Evolutionary conservation across 768 basidiomycete species (phyloP).

Genomic region (Rickenella mellea): DNA sequence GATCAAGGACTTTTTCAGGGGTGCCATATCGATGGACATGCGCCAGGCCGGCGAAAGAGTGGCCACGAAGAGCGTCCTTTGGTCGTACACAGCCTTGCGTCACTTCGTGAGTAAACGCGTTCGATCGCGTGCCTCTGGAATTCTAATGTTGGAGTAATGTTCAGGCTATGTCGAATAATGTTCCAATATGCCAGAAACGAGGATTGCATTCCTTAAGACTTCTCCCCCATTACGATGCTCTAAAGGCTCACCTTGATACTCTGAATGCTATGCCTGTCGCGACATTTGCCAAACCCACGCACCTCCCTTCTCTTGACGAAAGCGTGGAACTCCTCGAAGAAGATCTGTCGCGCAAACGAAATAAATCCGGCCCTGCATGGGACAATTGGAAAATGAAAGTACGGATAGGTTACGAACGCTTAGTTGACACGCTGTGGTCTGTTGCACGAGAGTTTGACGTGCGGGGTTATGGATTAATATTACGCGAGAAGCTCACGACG

Average conservation of each 20-base stretch:
- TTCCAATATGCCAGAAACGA: constrained; percentile 51
- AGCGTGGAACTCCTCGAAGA: constrained; percentile 44
- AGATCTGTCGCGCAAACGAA: constrained; percentile 5
- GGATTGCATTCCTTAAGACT: constrained; percentile 62
- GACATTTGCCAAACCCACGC: constrained; percentile 55
- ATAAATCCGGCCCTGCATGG: constrained; percentile 28
- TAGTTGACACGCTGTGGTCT: constrained; percentile 57
- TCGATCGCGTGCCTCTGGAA: neutral
- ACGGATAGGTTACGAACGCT: constrained; percentile 53
- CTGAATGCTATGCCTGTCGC: constrained; percentile 50
- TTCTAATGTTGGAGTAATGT: neutral
- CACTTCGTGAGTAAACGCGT: constrained; percentile 49
- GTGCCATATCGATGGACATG: constrained; percentile 66
- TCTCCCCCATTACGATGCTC: constrained; percentile 47
- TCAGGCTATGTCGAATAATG: constrained; percentile 63
- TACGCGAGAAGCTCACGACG: constrained; percentile 60
- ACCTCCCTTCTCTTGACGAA: constrained; percentile 41
- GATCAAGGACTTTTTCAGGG: constrained; percentile 66
- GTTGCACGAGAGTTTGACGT: constrained; percentile 67
- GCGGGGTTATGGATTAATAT: constrained; percentile 57
- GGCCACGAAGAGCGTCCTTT: constrained; percentile 70
- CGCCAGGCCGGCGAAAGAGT: constrained; percentile 70
- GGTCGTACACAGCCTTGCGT: constrained; percentile 69
- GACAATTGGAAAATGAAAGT: constrained; percentile 54
- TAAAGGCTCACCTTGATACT: constrained; percentile 52